Base-by-base conservation (phyloP, 2,329 filamentous ascomycete species). In the Talaromyces sp. region DNA sequence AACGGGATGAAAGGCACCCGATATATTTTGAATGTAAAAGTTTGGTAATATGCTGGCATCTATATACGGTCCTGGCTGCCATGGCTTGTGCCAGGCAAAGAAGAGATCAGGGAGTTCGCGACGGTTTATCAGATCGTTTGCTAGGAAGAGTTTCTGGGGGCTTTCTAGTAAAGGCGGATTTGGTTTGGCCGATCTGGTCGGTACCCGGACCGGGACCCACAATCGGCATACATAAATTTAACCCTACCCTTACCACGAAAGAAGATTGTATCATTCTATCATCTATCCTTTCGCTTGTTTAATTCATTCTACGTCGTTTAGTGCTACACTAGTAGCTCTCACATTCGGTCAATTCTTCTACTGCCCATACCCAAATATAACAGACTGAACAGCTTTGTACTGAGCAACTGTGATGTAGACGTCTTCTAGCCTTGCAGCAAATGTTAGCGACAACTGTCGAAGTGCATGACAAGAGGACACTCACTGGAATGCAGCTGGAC, bases 401-500 rank as follows among this genome's bases (percentile, higher is more conserved):
- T 43, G 6, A 2, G 22, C 35, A 2, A 59, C 56, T 37, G 56
- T 13, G 7, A 58, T 27, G 19, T 58, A 58, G 19, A 27, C 22
- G 15, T 43, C 35, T 3, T n/a, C 6, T 3, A 43, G 17, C 41
- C 17, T 41, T 31, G 27, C 5, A 31, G 4, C 27, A 31, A 31
- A 7, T 31, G 27, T 31, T 31, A 31, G 27, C 27, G 27, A 31
- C 27, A 31, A 6, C 4, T 31, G 5, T 31, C 27, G 39, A n/a
- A 41, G 8, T 17, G 15, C 15, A 41, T 15, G 15, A 13, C 11
- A 17, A 45, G 4, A 5, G n/a, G 6, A 31, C 11, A 59, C 56
- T 59, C 85, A 76, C 5, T 82, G 82, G 70, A 85, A 84, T 5
- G 80, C 78, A 17, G 73, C 78, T 0, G 83, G 83, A 0, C 83